Base-by-base conservation (phyloP, 768 basidiomycete species). In the Xerocomellus dryophilus region DNA sequence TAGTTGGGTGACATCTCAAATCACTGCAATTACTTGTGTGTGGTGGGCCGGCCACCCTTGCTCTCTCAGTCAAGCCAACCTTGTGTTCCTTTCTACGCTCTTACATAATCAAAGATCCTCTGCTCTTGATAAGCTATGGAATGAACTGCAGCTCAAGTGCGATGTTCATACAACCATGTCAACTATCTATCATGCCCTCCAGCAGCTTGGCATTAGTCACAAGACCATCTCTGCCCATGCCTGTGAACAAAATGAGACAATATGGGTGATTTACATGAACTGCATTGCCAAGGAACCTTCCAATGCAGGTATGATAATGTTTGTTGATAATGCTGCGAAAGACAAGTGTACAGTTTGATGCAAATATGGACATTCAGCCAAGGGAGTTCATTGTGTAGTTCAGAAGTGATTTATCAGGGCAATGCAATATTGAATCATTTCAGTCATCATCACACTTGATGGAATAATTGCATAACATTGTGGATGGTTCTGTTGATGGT, bases 211-310 rank as follows among this genome's bases (percentile, higher is more conserved):
- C 3, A 5, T 53, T 2, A 48, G 23, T 25, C 9, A 4, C 9
- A 53, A 53, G 4, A 10, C 21, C 8, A 23, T 50, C 18, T 57
- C 23, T 25, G 23, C 53, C 8, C 4, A 4, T 31, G 52, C 57
- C 2, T 32, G 17, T 11, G 58, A 66, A 47, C 3, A 40, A 25
- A 62, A 59, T 53, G 56, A 65, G 11, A 2, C 18, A 10, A 1
- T 29, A 8, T 3, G 50, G 1, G 49, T 54, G 9, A 34, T 49
- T 0, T 61, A 55, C 5, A 25, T 25, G 23, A 25, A 25, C 23
- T 3, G 23, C 23, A 25, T 25, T 25, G 23, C 4, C 5, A 5
- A 25, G 4, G 3, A 25, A 25, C 4, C 23, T 25, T 5, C 23
- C 3, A 5, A 25, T 23, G 23, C 23, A 23, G 23, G 23, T 23